These are phyloP conservation scores for Aspergillus spinulosporus DNA, from an alignment of 2,329 filamentous ascomycete genomes.

Conservation along the genomic window DNA sequence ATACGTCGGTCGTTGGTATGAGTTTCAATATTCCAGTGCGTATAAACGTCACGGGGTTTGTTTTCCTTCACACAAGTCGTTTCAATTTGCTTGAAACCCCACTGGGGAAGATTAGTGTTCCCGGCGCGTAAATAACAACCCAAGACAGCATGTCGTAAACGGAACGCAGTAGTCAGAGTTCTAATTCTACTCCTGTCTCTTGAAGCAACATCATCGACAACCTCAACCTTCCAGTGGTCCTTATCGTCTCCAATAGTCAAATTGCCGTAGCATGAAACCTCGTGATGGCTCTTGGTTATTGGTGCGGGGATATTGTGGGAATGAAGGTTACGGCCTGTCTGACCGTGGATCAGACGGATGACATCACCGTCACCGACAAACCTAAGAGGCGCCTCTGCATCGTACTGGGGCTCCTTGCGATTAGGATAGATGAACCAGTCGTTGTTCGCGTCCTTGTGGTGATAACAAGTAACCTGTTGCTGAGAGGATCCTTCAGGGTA, in stretches of 20 bases:
- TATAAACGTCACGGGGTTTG: slow-evolving; percentile 88
- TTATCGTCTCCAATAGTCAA: slow-evolving; percentile 93
- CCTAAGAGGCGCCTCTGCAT: slow-evolving; percentile 66
- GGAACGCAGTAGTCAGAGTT: slow-evolving; percentile 90
- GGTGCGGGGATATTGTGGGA: slow-evolving; percentile 89
- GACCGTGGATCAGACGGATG: slow-evolving; percentile 87
- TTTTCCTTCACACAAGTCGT: slow-evolving; percentile 92
- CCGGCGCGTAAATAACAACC: slow-evolving; percentile 94
- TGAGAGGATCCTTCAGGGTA: slow-evolving; percentile 91
- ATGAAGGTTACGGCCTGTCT: slow-evolving; percentile 95
- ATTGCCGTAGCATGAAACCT: slow-evolving; percentile 96
- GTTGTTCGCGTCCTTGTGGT: slow-evolving; percentile 99
- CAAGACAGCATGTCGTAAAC: slow-evolving; percentile 76
- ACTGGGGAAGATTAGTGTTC: slow-evolving; percentile 94
- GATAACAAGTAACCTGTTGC: slow-evolving; percentile 98
- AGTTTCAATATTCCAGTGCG: slow-evolving; percentile 97
- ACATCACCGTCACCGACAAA: slow-evolving; percentile 76
- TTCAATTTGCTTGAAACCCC: slow-evolving; percentile 99
- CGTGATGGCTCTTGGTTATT: slow-evolving; percentile 81
- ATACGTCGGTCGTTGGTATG: slow-evolving; percentile 91
- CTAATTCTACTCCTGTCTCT: slow-evolving; percentile 81
- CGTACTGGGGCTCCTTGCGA: slow-evolving; percentile 71
- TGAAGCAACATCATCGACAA: slow-evolving; percentile 84
- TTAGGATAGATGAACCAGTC: slow-evolving; percentile 99
- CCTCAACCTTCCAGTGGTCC: slow-evolving; percentile 94